phyloP scores from a whole-genome alignment of 768 basidiomycete species.

The Lanmaoa pseudosensibilis region DNA sequence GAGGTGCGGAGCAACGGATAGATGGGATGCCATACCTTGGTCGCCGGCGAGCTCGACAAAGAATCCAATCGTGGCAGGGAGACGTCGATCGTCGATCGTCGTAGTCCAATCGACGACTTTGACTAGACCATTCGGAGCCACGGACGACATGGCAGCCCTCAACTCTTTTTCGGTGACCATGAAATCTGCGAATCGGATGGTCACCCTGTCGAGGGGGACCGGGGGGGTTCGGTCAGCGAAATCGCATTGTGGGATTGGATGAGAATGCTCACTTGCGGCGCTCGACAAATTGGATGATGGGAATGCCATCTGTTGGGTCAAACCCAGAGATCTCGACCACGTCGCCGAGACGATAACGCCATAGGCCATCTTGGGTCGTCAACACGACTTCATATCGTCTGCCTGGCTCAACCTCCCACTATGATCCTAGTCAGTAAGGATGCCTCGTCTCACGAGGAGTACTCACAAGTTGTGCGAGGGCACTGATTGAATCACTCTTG shows the following conservation, averaged over 20 bases:
- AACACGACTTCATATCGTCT: slow-evolving; percentile 20
- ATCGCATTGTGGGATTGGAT: too few relatives aligned
- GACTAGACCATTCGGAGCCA: not conserved
- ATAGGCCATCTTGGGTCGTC: slow-evolving; percentile 20
- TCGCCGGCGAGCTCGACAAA: slow-evolving; percentile 15
- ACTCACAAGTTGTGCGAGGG: slow-evolving; percentile 5
- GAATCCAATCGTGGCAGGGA: slow-evolving; percentile 14
- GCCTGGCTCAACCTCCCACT: slow-evolving; percentile 21
- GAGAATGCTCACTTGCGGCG: slow-evolving; percentile 12
- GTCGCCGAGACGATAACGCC: slow-evolving; percentile 25
- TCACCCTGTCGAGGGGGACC: not conserved
- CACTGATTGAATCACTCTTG: not conserved
- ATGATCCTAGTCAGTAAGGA: not conserved
- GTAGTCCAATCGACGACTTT: slow-evolving; percentile 18
- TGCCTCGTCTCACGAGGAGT: not conserved
- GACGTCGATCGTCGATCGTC: slow-evolving; percentile 2
- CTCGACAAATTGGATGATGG: slow-evolving; percentile 18
- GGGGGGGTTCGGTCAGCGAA: not conserved
- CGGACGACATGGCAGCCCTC: slow-evolving; percentile 5
- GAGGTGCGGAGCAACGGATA: not conserved
- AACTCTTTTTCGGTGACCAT: slow-evolving; percentile 14
- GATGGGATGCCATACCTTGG: not conserved
- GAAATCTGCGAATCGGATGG: slow-evolving; percentile 10
- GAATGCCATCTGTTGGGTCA: slow-evolving; percentile 16
- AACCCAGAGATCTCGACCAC: slow-evolving; percentile 23